These are phyloP conservation scores for Polysphondylium violaceum DNA, from an alignment of 78 protist genomes.

Conservation along the genomic window DNA sequence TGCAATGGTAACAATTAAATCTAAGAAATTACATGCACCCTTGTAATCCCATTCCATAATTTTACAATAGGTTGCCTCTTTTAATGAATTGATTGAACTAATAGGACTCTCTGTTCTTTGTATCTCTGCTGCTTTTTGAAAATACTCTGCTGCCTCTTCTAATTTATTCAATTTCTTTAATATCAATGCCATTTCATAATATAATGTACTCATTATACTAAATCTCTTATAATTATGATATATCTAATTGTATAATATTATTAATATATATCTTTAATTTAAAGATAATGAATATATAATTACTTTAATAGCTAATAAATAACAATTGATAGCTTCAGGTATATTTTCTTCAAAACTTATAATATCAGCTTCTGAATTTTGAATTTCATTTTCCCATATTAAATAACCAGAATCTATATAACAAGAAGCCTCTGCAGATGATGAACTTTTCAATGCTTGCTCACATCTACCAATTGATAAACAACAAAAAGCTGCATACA, in stretches of 20 bases:
- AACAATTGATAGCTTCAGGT: slow-evolving; percentile 77
- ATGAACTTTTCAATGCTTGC: slow-evolving; percentile 65
- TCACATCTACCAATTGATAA: slow-evolving; percentile 67
- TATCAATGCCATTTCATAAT: slow-evolving; percentile 71
- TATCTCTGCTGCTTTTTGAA: slow-evolving; percentile 74
- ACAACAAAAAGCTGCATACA: slow-evolving; percentile 81
- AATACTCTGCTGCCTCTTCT: slow-evolving; percentile 61
- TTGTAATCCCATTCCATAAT: slow-evolving; percentile 69
- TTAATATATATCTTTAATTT: not conserved
- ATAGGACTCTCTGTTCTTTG: slow-evolving; percentile 73
- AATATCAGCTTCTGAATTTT: slow-evolving; percentile 18
- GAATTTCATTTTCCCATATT: slow-evolving; percentile 67
- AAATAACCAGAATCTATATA: slow-evolving; percentile 79
- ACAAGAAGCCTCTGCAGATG: slow-evolving; percentile 79
- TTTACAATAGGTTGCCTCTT: slow-evolving; percentile 63
- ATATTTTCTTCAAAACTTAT: slow-evolving; percentile 69
- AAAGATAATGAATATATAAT: not conserved
- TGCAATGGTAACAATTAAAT: slow-evolving; percentile 47
- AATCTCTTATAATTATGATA: slow-evolving; percentile 80
- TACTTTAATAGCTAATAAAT: slow-evolving; percentile 73
- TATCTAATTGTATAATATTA: not conserved
- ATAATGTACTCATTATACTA: slow-evolving; percentile 76
- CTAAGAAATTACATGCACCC: slow-evolving; percentile 72
- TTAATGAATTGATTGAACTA: slow-evolving; percentile 34
- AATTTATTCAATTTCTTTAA: slow-evolving; percentile 46